Evolutionary conservation across 768 basidiomycete species (phyloP).

Genomic region (Saitozyma podzolica): DNA sequence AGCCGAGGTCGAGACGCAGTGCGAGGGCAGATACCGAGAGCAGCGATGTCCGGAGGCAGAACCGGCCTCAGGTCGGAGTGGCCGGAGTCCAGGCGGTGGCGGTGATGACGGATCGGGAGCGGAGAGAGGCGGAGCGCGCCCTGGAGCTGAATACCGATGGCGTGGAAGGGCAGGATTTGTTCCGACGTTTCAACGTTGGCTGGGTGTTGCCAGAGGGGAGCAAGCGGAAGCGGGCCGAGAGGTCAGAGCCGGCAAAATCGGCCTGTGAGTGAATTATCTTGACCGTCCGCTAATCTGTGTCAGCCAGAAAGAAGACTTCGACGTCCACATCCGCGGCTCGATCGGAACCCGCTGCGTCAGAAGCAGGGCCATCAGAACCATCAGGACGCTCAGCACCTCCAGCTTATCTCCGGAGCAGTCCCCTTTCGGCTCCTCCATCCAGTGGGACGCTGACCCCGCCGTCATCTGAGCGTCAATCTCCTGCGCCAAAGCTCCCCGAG

Average conservation of each 20-base stretch:
- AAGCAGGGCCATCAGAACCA: no score
- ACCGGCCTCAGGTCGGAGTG: conserved; percentile 32
- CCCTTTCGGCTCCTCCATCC: conserved; percentile 1
- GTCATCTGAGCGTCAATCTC: not conserved
- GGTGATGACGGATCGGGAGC: conserved; percentile 38
- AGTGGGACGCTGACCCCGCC: not conserved
- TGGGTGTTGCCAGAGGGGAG: conserved; percentile 82
- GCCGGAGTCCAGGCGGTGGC: conserved; percentile 35
- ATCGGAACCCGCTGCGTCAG: no score
- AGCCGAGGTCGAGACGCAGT: not conserved
- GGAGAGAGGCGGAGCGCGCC: conserved; percentile 30
- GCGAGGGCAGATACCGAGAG: not conserved
- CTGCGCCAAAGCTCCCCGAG: not conserved
- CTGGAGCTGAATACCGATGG: conserved; percentile 63
- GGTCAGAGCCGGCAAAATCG: conserved; percentile 53
- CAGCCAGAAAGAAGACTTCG: no score
- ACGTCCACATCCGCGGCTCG: no score
- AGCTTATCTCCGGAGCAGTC: not conserved
- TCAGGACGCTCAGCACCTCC: no score
- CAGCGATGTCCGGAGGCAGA: not conserved
- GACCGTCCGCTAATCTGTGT: no score
- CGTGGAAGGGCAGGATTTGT: conserved; percentile 70
- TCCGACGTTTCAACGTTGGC: conserved; percentile 78
- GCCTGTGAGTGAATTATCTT: not conserved
- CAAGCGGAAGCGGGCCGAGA: conserved; percentile 61